Base-by-base conservation (phyloP, 108 stramenopile species). In the Skeletonema grethae region DNA sequence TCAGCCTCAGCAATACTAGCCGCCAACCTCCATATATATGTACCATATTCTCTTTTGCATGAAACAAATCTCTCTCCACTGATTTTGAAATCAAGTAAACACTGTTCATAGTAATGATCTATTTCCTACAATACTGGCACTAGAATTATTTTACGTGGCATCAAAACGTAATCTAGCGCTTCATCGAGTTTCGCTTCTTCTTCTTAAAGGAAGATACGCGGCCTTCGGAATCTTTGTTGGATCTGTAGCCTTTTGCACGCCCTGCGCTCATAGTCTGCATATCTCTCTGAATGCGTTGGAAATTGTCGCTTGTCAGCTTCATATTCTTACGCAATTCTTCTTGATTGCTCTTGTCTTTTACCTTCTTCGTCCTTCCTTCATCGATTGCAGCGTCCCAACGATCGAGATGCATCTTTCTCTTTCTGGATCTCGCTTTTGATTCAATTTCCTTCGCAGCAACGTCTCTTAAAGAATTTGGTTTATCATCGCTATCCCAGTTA, bases 361-460 rank as follows among this genome's bases (percentile, higher is more conserved):
- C 77, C 43, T 82, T 82, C 67, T 82, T 77, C 24, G 31, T 64
- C 76, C 71, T 86, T 66, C 92, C 92, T 79, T 84, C 85, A 73
- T 93, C 92, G 13, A 93, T 73, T 20, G 63, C 64, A 24, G 88
- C 75, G 75, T 93, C 89, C 92, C 92, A 93, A 12, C 80, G 65
- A 73, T 89, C 88, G 10, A 88, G 66, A 67, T 90, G 77, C 84
- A 87, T 84, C 45, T 88, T 85, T 36, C 89, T 77, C 57, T 93
- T 93, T 28, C 81, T 80, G 1, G 39, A 61, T 63, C 72, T 77
- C 22, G 86, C 87, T 13, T 73, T 46, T 58, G 83, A 80, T 24
- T 83, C 76, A 61, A 88, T 84, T 60, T 76, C 64, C 61, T 75
- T 48, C 18, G 63, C 45, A 5, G 67, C 76, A 35, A 58, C 31